Evolutionary conservation across 2,329 filamentous ascomycete genomes (phyloP).

Genomic region (Fusarium heterosporum): DNA sequence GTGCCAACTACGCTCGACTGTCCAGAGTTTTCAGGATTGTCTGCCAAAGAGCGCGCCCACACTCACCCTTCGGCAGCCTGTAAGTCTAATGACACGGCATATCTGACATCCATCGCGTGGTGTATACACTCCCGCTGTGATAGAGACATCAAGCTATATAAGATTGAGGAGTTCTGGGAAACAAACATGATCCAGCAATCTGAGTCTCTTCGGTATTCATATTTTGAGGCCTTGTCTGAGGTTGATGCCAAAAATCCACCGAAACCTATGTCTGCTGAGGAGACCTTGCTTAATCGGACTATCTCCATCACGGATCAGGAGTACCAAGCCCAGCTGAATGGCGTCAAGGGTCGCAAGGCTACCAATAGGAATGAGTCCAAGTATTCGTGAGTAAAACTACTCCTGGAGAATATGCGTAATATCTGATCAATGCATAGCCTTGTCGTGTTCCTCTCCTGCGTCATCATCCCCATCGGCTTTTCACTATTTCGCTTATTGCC

Average conservation of each 20-base stretch:
- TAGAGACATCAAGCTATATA: neutral
- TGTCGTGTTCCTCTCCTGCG: conserved; percentile 38
- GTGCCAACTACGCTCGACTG: conserved; percentile 35
- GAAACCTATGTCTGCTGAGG: neutral
- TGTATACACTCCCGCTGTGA: conserved; percentile 32
- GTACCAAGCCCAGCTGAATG: conserved; percentile 26
- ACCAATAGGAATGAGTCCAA: conserved; percentile 27
- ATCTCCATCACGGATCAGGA: conserved; percentile 12
- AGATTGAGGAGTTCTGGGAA: conserved; percentile 38
- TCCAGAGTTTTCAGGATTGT: conserved; percentile 39
- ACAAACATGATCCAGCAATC: conserved; percentile 25
- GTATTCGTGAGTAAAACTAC: conserved; percentile 33
- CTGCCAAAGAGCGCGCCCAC: conserved; percentile 25
- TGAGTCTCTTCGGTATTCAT: conserved; percentile 20
- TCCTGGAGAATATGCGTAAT: too few species aligned
- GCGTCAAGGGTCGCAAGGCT: conserved; percentile 5
- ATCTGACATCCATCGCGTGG: conserved; percentile 41
- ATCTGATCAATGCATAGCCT: conserved; percentile 21
- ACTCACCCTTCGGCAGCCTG: conserved; percentile 32
- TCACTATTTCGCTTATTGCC: conserved; percentile 42
- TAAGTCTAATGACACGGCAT: conserved; percentile 24
- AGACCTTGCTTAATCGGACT: conserved; percentile 32
- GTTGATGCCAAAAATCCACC: conserved; percentile 18
- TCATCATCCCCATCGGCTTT: conserved; percentile 36
- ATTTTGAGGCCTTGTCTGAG: conserved; percentile 26